Conservation (phyloP, 140 eudicot genomes). For the Cichorium intybus region DNA sequence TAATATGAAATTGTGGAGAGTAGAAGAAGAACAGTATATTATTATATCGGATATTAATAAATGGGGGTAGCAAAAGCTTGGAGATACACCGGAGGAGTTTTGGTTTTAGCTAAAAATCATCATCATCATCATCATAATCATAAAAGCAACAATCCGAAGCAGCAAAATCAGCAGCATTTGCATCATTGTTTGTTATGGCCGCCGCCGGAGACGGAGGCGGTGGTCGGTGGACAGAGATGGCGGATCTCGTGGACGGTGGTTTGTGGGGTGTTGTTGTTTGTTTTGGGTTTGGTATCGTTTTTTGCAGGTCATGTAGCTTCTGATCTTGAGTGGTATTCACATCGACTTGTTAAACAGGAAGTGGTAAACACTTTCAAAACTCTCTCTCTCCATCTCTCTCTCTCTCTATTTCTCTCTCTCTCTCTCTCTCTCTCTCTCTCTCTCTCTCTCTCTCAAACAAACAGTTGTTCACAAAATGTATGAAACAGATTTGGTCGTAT, state of each 20-base stretch:
- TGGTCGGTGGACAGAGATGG: slow-evolving; percentile 33
- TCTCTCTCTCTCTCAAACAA: background rate
- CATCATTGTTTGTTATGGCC: slow-evolving; percentile 50
- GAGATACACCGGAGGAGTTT: slow-evolving; percentile 38
- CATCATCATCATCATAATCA: slow-evolving; percentile 8
- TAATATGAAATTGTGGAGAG: slow-evolving; percentile 31
- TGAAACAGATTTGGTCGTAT: background rate
- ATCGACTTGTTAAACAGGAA: slow-evolving; percentile 56
- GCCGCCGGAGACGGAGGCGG: slow-evolving; percentile 21
- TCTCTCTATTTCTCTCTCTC: background rate
- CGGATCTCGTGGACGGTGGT: slow-evolving; percentile 75
- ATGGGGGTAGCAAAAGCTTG: slow-evolving; percentile 46
- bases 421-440: background rate
- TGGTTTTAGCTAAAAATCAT: slow-evolving; percentile 22
- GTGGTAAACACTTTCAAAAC: slow-evolving; percentile 35
- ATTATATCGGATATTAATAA: background rate
- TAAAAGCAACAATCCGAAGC: slow-evolving; percentile 26
- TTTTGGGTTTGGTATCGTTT: slow-evolving; percentile 65
- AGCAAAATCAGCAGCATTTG: slow-evolving; percentile 22
- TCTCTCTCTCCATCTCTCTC: background rate
- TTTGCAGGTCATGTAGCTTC: slow-evolving; percentile 77
- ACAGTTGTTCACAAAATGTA: slow-evolving; percentile 2
- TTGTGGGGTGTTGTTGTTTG: slow-evolving; percentile 80
- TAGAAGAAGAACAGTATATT: slow-evolving; percentile 3
- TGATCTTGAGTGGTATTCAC: slow-evolving; percentile 81